Conservation (phyloP, 2,329 filamentous ascomycete genomes). For the Cercospora canescens region DNA sequence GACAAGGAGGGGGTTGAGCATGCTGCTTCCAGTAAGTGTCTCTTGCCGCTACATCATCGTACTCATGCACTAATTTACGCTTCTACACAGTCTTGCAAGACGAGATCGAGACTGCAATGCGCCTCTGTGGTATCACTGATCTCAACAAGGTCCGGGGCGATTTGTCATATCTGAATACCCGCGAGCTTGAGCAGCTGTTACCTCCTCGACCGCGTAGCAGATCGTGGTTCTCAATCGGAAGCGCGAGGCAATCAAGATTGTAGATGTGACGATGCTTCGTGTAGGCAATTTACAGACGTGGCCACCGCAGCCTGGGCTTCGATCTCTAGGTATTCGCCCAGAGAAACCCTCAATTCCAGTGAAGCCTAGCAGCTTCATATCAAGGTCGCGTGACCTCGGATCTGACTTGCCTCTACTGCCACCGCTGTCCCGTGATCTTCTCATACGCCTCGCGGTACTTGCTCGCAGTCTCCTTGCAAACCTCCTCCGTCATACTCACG, state of each 20-base stretch:
- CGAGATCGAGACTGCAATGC: slow-evolving; percentile 67
- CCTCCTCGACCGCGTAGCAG: slow-evolving; percentile 32
- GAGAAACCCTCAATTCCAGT: not conserved
- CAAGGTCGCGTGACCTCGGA: not conserved
- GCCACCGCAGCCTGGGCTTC: not conserved
- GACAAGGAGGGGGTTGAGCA: slow-evolving; percentile 55
- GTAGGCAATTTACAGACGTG: not conserved
- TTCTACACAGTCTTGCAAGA: slow-evolving; percentile 47
- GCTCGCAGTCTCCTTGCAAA: slow-evolving; percentile 66
- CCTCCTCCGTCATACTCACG: slow-evolving; percentile 70
- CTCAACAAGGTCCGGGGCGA: slow-evolving; percentile 62
- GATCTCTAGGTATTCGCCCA: not conserved
- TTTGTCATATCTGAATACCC: slow-evolving; percentile 52
- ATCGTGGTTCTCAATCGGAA: slow-evolving; percentile 21
- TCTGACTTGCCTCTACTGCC: slow-evolving; percentile 1
- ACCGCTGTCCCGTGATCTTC: slow-evolving; percentile 47
- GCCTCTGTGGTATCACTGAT: slow-evolving; percentile 63
- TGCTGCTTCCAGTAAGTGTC: slow-evolving; percentile 54
- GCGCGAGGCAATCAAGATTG: slow-evolving; percentile 22
- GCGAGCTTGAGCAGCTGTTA: slow-evolving; percentile 54
- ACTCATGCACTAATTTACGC: slow-evolving; percentile 10
- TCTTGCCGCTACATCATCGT: not conserved
- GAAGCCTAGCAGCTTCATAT: not conserved
- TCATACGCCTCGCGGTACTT: slow-evolving; percentile 78
- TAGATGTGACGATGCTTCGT: not conserved